Evolutionary conservation across 768 basidiomycete species (phyloP), one percentile per base, ranked within the genome.

Genomic region (Lactarius deliciosus): DNA sequence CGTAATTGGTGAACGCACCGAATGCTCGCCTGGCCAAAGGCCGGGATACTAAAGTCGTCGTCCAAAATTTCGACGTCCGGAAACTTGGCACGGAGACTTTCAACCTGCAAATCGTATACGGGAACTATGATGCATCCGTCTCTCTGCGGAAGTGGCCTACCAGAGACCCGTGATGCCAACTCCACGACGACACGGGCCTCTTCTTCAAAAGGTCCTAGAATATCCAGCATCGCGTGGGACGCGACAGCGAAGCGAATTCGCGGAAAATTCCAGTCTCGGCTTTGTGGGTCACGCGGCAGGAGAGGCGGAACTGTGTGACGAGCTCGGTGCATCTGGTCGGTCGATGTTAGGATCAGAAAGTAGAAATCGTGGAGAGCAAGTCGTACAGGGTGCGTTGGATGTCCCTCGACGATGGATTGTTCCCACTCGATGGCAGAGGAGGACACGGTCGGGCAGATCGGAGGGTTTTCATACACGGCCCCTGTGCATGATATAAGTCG

Each of bases 371-470:
- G 55, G 43, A 13, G 22, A 53, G 32, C 8, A 74, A 59, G 15
- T 15, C 77, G 58, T 70, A 84, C 84, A 16, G 85, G 85, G 68
- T 86, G 85, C 1, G 84, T 85, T 28, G 85, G 85, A 73, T 86
- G 85, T 2, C 85, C 85, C 20, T 82, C 80, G 11, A 85, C 80
- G 20, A 86, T 77, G 69, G 83, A 83, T 71, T 86, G 85, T 70
- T 86, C 85, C 82, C 84, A 86, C 69, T 81, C 76, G 61, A 84
- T 83, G 3, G 81, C 74, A 10, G 78, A 60, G 22, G 81, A 82
- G 22, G 69, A 65, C 47, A 83, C 70, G 43, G 74, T 73, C 28
- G 84, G 84, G 66, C 80, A 81, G 41, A 25, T 58, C 2, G 82
- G 80, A 20, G 83, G 82, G 54, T 74, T 72, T 55, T 74, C 75